Evolutionary conservation across 2,329 filamentous ascomycete genomes (phyloP).

Genomic region (Dactylonectria estremocensis): DNA sequence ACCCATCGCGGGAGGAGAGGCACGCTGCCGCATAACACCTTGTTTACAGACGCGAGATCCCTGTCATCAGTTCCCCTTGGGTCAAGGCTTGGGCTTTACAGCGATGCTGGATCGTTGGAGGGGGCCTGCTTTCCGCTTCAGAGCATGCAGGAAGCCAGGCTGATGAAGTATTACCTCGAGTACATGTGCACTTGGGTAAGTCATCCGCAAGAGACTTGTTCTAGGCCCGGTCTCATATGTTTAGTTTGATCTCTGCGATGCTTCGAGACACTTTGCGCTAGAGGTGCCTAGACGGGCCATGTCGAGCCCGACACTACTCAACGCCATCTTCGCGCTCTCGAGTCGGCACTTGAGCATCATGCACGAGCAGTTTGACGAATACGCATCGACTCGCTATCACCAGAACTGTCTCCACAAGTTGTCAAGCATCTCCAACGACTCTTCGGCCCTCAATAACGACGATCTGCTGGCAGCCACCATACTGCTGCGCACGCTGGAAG

Average conservation of each 20-base stretch:
- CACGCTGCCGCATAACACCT: neutral
- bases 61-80: conserved; percentile 25
- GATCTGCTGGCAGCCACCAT: conserved; percentile 70
- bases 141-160: conserved; percentile 40
- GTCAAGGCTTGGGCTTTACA: conserved; percentile 30
- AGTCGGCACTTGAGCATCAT: conserved; percentile 65
- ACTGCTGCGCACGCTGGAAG: conserved; percentile 70
- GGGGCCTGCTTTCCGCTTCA: conserved; percentile 38
- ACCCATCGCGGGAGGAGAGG: conserved; percentile 18
- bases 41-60: neutral
- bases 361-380: conserved; percentile 60
- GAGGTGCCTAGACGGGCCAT: conserved; percentile 68
- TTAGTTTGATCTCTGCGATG: conserved; percentile 61
- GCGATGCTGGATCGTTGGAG: conserved; percentile 16
- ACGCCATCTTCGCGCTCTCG: conserved; percentile 71
- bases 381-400: conserved; percentile 68
- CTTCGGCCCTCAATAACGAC: conserved; percentile 61
- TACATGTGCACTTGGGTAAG: conserved; percentile 50
- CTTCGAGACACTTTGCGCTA: conserved; percentile 64
- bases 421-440: conserved; percentile 62
- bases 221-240: neutral
- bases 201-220: neutral
- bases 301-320: conserved; percentile 66
- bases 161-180: conserved; percentile 49
- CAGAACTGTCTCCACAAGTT: conserved; percentile 67